Conservation (phyloP, 2,329 filamentous ascomycete species). For the Furcasterigmium furcatum region DNA sequence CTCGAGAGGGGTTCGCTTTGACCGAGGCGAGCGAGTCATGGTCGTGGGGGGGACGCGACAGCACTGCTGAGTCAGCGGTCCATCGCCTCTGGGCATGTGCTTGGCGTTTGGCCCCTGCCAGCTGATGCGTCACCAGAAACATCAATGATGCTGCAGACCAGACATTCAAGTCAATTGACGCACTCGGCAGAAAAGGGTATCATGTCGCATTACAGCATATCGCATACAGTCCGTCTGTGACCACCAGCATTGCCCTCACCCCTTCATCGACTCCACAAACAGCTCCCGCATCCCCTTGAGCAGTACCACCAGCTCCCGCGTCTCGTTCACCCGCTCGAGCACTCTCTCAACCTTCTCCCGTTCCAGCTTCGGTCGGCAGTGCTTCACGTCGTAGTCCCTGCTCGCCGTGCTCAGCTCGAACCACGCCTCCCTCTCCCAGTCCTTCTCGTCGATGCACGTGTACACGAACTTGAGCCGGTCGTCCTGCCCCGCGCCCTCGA, state of each 20-base stretch:
- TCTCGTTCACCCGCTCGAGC: slow-evolving; percentile 78
- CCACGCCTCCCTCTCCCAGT: slow-evolving; percentile 87
- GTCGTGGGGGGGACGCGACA: neutral
- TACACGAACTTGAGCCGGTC: slow-evolving; percentile 90
- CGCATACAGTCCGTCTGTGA: too few relatives aligned
- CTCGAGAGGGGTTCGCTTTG: neutral
- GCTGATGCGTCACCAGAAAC: too few relatives aligned
- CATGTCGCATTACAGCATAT: too few relatives aligned
- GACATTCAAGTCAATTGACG: too few relatives aligned
- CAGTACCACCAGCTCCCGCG: slow-evolving; percentile 66
- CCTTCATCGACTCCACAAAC: slow-evolving; percentile 66
- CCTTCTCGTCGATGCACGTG: slow-evolving; percentile 78
- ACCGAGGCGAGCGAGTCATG: neutral
- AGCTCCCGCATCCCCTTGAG: slow-evolving; percentile 81
- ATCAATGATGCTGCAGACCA: too few relatives aligned
- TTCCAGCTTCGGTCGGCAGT: slow-evolving; percentile 79
- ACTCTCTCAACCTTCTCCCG: slow-evolving; percentile 73
- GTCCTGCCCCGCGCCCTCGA: slow-evolving; percentile 82
- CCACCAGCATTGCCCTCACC: too few relatives aligned
- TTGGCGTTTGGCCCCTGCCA: too few relatives aligned
- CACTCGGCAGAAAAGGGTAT: too few relatives aligned
- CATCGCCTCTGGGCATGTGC: too few relatives aligned
- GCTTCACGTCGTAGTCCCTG: slow-evolving; percentile 80
- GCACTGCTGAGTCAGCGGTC: too few relatives aligned
- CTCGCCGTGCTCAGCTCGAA: slow-evolving; percentile 84